Evolutionary conservation across 2,329 filamentous ascomycete species (phyloP).

Genomic region (Apiospora kogelbergensis): DNA sequence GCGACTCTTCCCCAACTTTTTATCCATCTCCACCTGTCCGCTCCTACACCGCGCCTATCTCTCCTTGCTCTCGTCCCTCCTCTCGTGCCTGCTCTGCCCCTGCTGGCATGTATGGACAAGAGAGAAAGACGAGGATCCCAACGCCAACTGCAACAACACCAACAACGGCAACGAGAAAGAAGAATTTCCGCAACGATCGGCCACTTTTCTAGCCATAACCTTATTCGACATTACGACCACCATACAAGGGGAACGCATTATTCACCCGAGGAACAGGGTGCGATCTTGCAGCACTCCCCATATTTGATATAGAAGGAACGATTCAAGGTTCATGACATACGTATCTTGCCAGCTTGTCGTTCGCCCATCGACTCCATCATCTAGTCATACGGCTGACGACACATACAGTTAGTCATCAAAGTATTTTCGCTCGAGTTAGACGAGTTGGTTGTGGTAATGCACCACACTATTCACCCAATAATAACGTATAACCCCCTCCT

Average conservation of each 20-base stretch:
- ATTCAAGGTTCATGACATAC: background rate
- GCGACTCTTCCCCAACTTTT: background rate
- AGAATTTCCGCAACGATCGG: background rate
- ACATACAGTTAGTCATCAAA: too few relatives aligned
- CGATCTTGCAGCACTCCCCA: background rate
- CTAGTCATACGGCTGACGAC: background rate
- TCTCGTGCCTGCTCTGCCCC: background rate
- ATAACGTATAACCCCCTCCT: too few relatives aligned
- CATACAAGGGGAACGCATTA: background rate
- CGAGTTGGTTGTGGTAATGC: too few relatives aligned
- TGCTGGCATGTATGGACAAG: background rate
- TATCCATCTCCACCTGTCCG: background rate
- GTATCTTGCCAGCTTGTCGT: background rate
- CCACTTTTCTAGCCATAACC: background rate
- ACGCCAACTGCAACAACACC: background rate
- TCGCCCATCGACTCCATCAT: background rate
- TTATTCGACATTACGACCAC: background rate
- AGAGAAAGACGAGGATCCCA: background rate
- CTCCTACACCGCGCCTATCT: background rate
- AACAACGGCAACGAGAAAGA: background rate
- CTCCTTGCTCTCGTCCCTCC: background rate
- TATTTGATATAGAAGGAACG: background rate
- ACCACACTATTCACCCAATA: too few relatives aligned
- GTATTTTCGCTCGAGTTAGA: too few relatives aligned
- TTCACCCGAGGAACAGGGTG: background rate